phyloP scores from a whole-genome alignment of 1,139 yeast species.

The Candida buenavistaensis region DNA sequence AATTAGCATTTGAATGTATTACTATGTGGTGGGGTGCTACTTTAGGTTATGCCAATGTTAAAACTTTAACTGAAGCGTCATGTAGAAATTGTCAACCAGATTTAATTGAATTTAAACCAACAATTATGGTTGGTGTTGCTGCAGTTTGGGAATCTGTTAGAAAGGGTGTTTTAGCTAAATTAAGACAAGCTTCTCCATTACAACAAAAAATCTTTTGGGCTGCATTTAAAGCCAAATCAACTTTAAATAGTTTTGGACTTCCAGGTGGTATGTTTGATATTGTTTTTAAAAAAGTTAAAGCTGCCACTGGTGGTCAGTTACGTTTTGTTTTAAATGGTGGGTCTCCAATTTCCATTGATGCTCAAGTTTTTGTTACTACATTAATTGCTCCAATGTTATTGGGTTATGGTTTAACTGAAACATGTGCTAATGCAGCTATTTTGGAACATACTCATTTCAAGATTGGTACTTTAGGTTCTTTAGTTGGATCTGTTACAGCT shows the following conservation, averaged over 20 bases:
- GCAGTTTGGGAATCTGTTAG: slow-evolving; percentile 98
- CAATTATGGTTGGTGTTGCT: slow-evolving; percentile 97
- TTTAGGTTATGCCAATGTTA: slow-evolving; percentile 89
- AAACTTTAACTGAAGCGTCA: slow-evolving; percentile 82
- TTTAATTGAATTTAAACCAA: slow-evolving; percentile 82
- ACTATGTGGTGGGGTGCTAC: slow-evolving; percentile 87
- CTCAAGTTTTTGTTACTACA: slow-evolving; percentile 80
- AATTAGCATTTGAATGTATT: slow-evolving; percentile 80
- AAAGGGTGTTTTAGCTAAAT: slow-evolving; percentile 84
- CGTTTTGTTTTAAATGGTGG: slow-evolving; percentile 86
- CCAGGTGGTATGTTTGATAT: slow-evolving; percentile 71
- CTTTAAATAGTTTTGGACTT: slow-evolving; percentile 60
- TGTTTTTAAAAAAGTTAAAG: slow-evolving; percentile 84
- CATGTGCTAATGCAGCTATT: slow-evolving; percentile 85
- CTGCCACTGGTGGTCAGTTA: slow-evolving; percentile 93
- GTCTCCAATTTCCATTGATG: slow-evolving; percentile 81
- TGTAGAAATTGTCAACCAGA: slow-evolving; percentile 87
- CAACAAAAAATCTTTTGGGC: slow-evolving; percentile 88
- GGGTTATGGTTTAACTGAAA: slow-evolving; percentile 97
- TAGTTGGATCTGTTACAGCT: slow-evolving; percentile 80
- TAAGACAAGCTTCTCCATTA: slow-evolving; percentile 63
- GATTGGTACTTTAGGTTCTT: slow-evolving; percentile 76
- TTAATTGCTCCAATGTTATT: slow-evolving; percentile 85
- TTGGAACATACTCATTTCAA: slow-evolving; percentile 65
- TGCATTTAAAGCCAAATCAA: slow-evolving; percentile 72